phyloP scores from a whole-genome alignment of 768 basidiomycete genomes.

The Tulasnella sp. region DNA sequence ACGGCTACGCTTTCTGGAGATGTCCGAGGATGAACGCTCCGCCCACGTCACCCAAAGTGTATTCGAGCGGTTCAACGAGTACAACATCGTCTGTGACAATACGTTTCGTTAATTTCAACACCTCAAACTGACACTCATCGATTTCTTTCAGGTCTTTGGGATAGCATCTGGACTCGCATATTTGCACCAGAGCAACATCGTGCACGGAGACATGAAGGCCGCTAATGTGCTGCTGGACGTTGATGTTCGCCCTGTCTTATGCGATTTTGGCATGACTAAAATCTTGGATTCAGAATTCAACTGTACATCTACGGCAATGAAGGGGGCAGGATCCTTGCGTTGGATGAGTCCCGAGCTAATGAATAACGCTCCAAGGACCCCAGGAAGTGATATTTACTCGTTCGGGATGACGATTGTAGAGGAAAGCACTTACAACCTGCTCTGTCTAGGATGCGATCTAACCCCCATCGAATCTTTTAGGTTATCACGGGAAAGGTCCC shows the following conservation, averaged over 20 bases:
- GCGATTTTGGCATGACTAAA: background rate
- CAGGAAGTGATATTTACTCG: conserved; percentile 1
- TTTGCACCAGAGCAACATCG: background rate
- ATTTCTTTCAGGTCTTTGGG: background rate
- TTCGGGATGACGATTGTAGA: conserved; percentile 9
- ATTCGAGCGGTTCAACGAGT: too few relatives aligned
- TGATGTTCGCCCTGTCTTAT: background rate
- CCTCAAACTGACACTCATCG: background rate
- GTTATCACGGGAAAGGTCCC: background rate
- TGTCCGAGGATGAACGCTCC: too few relatives aligned
- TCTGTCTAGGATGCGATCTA: background rate
- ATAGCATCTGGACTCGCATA: background rate
- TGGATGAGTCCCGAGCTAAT: background rate
- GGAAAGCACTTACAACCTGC: background rate
- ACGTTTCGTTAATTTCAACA: too few relatives aligned
- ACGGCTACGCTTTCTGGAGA: too few relatives aligned
- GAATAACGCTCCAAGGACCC: background rate
- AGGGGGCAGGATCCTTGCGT: background rate
- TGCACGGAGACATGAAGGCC: conserved; percentile 1
- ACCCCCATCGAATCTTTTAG: too few relatives aligned
- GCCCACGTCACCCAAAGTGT: too few relatives aligned
- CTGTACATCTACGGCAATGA: background rate
- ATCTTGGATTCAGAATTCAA: background rate
- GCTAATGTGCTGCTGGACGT: background rate
- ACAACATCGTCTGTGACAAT: too few relatives aligned